Evolutionary conservation across 1,284 basidiomycete species (phyloP).

Genomic region (Ustilago loliicola): DNA sequence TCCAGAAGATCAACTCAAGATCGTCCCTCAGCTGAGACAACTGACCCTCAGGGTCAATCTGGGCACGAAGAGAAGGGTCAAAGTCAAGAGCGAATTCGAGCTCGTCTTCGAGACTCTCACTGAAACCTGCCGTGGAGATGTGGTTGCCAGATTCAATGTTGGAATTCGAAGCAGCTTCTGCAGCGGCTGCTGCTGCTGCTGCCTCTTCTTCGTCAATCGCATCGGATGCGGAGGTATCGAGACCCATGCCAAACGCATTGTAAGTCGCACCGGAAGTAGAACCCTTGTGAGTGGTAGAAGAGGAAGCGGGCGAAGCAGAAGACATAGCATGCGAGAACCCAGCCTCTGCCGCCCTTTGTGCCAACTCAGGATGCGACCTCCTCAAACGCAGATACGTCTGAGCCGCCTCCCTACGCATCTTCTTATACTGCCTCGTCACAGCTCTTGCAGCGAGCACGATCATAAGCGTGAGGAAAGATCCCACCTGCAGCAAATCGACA

Average conservation of each 20-base stretch:
- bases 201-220: slow-evolving; percentile 35
- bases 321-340: slow-evolving; percentile 14
- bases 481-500: slow-evolving; percentile 41
- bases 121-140: slow-evolving; percentile 27
- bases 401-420: slow-evolving; percentile 32
- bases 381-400: slow-evolving; percentile 37
- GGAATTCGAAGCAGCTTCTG: background rate
- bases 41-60: slow-evolving; percentile 47
- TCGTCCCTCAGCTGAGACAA: slow-evolving; percentile 39
- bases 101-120: slow-evolving; percentile 43
- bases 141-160: slow-evolving; percentile 15
- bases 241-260: slow-evolving; percentile 31
- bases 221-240: slow-evolving; percentile 31
- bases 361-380: slow-evolving; percentile 24
- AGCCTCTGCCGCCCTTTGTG: slow-evolving; percentile 24
- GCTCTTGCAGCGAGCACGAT: slow-evolving; percentile 45
- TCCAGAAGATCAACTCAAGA: slow-evolving; percentile 54
- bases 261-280: slow-evolving; percentile 25
- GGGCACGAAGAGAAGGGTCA: slow-evolving; percentile 29
- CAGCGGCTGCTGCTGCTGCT: slow-evolving; percentile 16
- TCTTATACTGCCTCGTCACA: slow-evolving; percentile 46
- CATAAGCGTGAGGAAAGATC: slow-evolving; percentile 49
- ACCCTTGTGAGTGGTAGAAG: slow-evolving; percentile 3
- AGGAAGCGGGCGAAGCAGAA: slow-evolving; percentile 11
- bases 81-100: slow-evolving; percentile 41